Conservation (phyloP, 129 eudicot species). For the Centaurea solstitialis region DNA sequence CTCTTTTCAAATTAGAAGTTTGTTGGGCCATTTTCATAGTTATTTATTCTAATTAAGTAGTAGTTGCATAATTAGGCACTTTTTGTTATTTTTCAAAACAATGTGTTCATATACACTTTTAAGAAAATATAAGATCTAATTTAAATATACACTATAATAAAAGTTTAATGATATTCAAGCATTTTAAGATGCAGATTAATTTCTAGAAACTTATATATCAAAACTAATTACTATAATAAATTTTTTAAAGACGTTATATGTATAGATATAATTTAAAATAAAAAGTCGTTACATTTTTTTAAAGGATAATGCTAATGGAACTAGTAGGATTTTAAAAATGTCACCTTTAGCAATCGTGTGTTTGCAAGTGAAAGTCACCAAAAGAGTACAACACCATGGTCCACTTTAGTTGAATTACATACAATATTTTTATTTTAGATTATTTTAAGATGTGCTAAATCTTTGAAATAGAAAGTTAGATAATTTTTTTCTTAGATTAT, state of each 20-base stretch:
- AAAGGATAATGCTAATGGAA: too few species aligned
- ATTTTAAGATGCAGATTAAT: background rate
- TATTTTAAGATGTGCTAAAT: background rate
- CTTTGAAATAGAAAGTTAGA: background rate
- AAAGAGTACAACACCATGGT: background rate
- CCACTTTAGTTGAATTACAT: background rate
- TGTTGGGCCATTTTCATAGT: background rate
- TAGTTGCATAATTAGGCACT: background rate
- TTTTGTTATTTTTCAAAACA: too few species aligned
- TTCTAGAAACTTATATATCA: background rate
- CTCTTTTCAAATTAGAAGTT: background rate
- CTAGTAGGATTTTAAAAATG: background rate
- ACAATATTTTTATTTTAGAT: background rate
- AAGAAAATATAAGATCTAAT: too few species aligned
- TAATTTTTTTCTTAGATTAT: too few species aligned
- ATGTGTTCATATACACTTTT: background rate
- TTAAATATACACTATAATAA: background rate
- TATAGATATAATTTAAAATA: too few species aligned
- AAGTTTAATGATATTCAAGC: background rate
- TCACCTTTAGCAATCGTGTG: background rate
- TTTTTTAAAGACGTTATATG: too few species aligned
- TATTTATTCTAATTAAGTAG: background rate
- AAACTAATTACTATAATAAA: too few species aligned
- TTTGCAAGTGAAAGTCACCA: background rate
- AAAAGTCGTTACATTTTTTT: too few species aligned